phyloP scores from a whole-genome alignment of 179 eudicot genomes.

The Heliamphora pulchella region DNA sequence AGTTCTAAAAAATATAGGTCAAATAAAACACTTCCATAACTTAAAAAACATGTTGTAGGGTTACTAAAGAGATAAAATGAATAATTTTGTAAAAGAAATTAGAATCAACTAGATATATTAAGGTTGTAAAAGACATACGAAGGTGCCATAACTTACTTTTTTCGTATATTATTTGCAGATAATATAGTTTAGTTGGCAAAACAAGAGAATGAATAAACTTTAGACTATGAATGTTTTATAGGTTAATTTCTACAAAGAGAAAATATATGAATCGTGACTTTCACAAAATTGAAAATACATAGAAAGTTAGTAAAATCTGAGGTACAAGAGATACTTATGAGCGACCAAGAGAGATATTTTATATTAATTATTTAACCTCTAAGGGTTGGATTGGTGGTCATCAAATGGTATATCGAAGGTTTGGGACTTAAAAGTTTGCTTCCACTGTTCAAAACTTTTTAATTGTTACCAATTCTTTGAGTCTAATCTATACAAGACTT shows the following conservation, averaged over 20 bases:
- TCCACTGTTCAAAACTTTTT: no score
- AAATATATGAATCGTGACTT: no score
- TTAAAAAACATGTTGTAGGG: background rate
- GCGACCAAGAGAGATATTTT: background rate
- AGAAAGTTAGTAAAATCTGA: background rate
- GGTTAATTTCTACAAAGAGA: no score
- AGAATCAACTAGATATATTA: background rate
- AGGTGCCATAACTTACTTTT: background rate
- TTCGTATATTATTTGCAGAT: background rate
- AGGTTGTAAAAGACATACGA: background rate
- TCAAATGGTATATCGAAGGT: no score
- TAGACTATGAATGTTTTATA: no score
- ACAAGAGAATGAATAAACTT: background rate
- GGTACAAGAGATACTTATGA: background rate
- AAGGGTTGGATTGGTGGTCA: no score
- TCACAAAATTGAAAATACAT: no score
- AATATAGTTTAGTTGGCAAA: background rate
- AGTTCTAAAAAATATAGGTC: no score
- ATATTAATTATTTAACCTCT: no score
- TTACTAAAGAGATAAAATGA: background rate
- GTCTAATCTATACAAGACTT: no score
- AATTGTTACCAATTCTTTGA: no score
- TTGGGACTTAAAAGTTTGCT: no score
- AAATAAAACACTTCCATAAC: background rate
- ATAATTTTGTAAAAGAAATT: background rate